phyloP scores from a whole-genome alignment of 768 basidiomycete genomes.

The Podaxis carcinomalis region DNA sequence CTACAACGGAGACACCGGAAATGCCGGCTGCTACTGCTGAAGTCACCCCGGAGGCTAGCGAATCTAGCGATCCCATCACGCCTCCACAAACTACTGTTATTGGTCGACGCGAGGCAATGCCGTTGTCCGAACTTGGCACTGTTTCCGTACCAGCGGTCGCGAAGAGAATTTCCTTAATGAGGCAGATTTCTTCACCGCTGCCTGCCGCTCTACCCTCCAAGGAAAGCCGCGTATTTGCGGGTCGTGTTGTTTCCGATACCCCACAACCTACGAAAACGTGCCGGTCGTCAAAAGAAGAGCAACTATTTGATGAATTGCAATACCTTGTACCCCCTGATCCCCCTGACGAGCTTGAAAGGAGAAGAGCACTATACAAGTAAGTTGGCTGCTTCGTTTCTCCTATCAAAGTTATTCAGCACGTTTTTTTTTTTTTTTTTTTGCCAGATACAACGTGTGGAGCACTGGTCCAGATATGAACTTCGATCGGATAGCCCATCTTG shows the following conservation, averaged over 20 bases:
- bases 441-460: conserved; percentile 85
- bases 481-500: conserved; percentile 89
- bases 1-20: background rate
- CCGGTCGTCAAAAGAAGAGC: conserved; percentile 62
- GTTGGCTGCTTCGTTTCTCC: conserved; percentile 16
- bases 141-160: conserved; percentile 44
- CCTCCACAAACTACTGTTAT: background rate
- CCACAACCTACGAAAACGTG: conserved; percentile 28
- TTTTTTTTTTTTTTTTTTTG: conserved; percentile 6
- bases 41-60: background rate
- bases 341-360: conserved; percentile 76
- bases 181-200: conserved; percentile 63
- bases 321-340: conserved; percentile 82
- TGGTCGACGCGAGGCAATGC: conserved; percentile 9
- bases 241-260: conserved; percentile 25
- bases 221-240: conserved; percentile 30
- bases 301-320: conserved; percentile 57
- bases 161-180: conserved; percentile 48
- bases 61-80: background rate
- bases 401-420: background rate
- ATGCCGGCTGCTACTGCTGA: background rate
- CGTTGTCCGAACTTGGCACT: conserved; percentile 16
- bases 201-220: conserved; percentile 35
- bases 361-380: conserved; percentile 82
- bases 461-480: conserved; percentile 87